A percentile compares a stretch with the other conserved stretches of the same genome.
phyloP scores from a whole-genome alignment of 1,139 yeast species.

The Kodamaea derodonti region DNA sequence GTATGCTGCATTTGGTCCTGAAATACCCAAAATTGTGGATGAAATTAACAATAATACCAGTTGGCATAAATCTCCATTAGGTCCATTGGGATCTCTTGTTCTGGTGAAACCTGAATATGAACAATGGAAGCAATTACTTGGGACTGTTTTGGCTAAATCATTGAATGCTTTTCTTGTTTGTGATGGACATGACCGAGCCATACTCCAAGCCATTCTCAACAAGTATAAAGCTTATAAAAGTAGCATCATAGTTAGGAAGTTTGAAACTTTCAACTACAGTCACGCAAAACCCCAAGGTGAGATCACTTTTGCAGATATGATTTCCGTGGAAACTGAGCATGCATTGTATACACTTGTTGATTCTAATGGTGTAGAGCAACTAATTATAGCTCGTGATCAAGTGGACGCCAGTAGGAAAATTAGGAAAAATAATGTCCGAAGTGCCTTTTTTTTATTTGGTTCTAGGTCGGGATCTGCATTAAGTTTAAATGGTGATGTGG shows the following conservation, averaged over 20 bases:
- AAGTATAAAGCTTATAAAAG: conserved; percentile 22
- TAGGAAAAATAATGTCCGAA: conserved; percentile 32
- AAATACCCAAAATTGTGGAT: conserved; percentile 36
- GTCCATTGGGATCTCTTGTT: conserved; percentile 74
- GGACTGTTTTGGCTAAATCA: conserved; percentile 41
- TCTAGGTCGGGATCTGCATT: conserved; percentile 8
- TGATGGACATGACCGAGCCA: conserved; percentile 55
- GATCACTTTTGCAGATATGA: conserved; percentile 55
- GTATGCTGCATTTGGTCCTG: conserved; percentile 43
- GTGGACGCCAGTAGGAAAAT: not conserved
- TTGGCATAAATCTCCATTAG: conserved; percentile 61
- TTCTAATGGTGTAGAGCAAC: conserved; percentile 54
- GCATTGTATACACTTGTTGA: conserved; percentile 67
- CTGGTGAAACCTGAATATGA: conserved; percentile 51
- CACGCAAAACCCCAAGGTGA: conserved; percentile 25
- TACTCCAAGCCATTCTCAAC: conserved; percentile 43
- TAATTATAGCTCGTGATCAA: conserved; percentile 31
- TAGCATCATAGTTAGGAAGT: conserved; percentile 48
- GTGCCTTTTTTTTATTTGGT: conserved; percentile 45
- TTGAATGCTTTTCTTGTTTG: conserved; percentile 67
- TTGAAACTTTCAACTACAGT: conserved; percentile 54
- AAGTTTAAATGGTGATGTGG: not conserved
- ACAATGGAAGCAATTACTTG: conserved; percentile 64
- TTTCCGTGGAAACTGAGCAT: conserved; percentile 52
- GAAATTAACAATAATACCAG: conserved; percentile 32